Conservation (phyloP, 2,329 filamentous ascomycete species). For the Sclerotinia sclerotiorum region DNA sequence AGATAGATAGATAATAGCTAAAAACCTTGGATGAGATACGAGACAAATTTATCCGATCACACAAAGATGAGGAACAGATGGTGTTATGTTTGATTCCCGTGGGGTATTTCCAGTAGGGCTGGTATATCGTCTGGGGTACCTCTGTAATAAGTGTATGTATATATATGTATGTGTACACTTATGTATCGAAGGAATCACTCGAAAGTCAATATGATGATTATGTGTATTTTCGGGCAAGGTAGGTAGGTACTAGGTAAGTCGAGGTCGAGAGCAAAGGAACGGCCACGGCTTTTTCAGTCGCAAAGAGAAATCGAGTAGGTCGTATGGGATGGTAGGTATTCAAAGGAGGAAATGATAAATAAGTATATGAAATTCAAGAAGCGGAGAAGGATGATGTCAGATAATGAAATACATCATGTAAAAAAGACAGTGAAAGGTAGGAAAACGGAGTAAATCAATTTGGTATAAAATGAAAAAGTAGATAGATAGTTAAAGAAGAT, state of each 20-base stretch:
- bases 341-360: not conserved
- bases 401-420: constrained; percentile 3
- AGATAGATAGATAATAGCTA: not conserved
- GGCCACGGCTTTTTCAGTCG: constrained; percentile 15
- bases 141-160: not conserved
- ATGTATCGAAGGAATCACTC: not conserved
- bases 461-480: not conserved
- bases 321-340: not conserved
- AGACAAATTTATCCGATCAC: constrained; percentile 1
- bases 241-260: too few relatives aligned
- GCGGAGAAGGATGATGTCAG: constrained; percentile 18
- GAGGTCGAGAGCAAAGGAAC: constrained; percentile 21
- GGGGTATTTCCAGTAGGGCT: constrained; percentile 5
- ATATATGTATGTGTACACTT: not conserved
- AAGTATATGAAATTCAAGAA: not conserved
- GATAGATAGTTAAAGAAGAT: not conserved
- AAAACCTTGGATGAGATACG: not conserved
- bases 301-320: constrained; percentile 2
- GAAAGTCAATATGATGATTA: too few relatives aligned
- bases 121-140: not conserved
- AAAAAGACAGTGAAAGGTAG: not conserved
- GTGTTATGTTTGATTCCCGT: constrained; percentile 6
- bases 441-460: not conserved
- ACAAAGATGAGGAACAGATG: not conserved
- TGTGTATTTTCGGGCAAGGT: too few relatives aligned